Evolutionary conservation across 495 filamentous ascomycete genomes (phyloP).

Genomic region (Margaritispora aquatica): DNA sequence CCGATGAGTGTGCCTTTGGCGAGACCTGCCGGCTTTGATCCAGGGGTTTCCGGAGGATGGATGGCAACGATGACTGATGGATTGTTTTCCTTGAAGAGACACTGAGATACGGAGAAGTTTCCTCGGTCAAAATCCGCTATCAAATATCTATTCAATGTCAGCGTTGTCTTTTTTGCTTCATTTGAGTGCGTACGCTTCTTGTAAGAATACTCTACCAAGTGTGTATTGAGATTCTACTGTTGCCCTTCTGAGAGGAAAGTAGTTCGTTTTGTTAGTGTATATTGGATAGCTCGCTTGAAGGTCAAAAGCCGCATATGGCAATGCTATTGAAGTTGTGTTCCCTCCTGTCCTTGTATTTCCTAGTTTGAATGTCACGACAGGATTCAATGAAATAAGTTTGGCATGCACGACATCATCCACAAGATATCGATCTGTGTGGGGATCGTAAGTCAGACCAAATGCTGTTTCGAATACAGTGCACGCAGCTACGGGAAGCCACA

Average conservation of each 20-base stretch:
- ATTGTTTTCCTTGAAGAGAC: not conserved
- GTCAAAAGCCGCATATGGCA: constrained; percentile 49
- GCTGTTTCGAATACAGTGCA: constrained; percentile 45
- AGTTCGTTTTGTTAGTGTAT: constrained; percentile 28
- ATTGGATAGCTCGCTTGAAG: constrained; percentile 35
- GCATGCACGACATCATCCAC: constrained; percentile 38
- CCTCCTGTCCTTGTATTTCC: constrained; percentile 31
- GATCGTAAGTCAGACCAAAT: constrained; percentile 35
- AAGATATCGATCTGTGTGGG: constrained; percentile 38
- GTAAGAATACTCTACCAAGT: constrained; percentile 47
- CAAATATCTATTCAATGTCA: constrained; percentile 3
- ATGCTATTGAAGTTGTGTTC: constrained; percentile 35
- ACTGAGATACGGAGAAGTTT: constrained; percentile 9
- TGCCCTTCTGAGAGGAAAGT: constrained; percentile 48
- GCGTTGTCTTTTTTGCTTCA: not conserved
- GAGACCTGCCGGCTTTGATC: not conserved
- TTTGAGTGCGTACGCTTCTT: constrained; percentile 38
- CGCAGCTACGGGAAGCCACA: constrained; percentile 46
- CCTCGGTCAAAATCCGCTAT: constrained; percentile 11
- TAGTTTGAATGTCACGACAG: constrained; percentile 44
- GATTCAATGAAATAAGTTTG: constrained; percentile 34
- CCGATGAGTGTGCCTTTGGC: not conserved
- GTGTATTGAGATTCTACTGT: constrained; percentile 46
- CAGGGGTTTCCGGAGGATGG: not conserved
- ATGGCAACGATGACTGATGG: not conserved